A percentile compares a stretch with the other conserved stretches of the same genome.
Conservation (phyloP, 1,284 basidiomycete species). For the Schizopora paradoxa region DNA sequence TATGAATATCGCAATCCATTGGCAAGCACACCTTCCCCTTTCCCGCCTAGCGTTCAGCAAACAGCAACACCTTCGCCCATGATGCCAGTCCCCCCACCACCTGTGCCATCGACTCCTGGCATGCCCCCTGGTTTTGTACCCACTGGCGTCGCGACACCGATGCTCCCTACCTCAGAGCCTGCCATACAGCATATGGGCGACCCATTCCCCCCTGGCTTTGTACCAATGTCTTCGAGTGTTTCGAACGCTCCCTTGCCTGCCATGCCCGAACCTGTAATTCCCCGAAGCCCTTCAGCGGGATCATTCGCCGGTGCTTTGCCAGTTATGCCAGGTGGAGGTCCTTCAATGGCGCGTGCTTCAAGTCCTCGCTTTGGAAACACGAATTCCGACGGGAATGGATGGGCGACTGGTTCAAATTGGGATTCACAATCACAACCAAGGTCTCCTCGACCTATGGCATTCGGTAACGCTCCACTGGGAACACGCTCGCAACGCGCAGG, state of each 20-base stretch:
- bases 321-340: background rate
- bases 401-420: no score
- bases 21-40: no score
- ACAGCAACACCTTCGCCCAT: background rate
- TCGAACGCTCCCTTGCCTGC: conserved; percentile 8
- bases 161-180: no score
- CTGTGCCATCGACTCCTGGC: conserved; percentile 1
- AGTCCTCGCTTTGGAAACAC: background rate
- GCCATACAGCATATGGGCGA: no score
- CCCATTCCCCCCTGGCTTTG: background rate
- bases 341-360: background rate
- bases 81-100: conserved; percentile 4
- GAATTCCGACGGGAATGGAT: background rate
- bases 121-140: no score
- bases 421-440: no score
- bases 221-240: conserved; percentile 4
- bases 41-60: background rate
- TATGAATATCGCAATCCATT: no score
- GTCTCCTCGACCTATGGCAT: no score
- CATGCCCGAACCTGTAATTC: conserved; percentile 7
- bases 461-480: no score
- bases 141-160: no score
- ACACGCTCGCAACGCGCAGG: no score
- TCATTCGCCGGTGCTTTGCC: background rate
- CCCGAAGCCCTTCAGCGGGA: background rate